These are phyloP conservation scores for Zarea fungicola DNA, from an alignment of 2,329 filamentous ascomycete genomes.

Conservation along the genomic window DNA sequence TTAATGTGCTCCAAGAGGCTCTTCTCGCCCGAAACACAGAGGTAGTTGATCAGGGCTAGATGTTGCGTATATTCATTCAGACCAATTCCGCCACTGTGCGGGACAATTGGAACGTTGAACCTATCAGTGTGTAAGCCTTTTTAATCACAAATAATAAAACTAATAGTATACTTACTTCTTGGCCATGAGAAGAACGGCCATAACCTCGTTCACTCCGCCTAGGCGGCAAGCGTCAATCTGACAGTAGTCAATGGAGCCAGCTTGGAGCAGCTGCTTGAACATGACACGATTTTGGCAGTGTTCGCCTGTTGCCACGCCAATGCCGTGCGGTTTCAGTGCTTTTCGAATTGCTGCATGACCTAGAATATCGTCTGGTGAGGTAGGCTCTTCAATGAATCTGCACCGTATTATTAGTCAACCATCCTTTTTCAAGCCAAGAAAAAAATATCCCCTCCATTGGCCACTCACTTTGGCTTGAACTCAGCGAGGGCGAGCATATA, in stretches of 20 bases:
- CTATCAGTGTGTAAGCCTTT: too few relatives aligned
- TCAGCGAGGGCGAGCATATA: conserved; percentile 79
- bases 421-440: too few relatives aligned
- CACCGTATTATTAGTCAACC: too few relatives aligned
- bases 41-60: conserved; percentile 87
- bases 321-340: conserved; percentile 66
- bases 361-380: conserved; percentile 81
- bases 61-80: conserved; percentile 93
- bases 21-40: conserved; percentile 74
- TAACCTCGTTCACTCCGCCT: conserved; percentile 85
- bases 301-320: conserved; percentile 86
- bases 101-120: conserved; percentile 76
- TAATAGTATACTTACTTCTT: too few relatives aligned
- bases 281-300: conserved; percentile 94
- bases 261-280: conserved; percentile 84
- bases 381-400: conserved; percentile 96
- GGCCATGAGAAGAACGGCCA: conserved; percentile 84
- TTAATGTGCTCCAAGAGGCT: conserved; percentile 88
- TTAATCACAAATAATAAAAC: too few relatives aligned
- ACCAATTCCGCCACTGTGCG: conserved; percentile 84
- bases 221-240: conserved; percentile 88
- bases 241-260: conserved; percentile 77
- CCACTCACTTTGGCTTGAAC: conserved; percentile 84
- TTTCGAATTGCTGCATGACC: conserved; percentile 82
- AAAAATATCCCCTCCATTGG: too few relatives aligned